phyloP scores from a whole-genome alignment of 179 eudicot genomes.

The Silene coronaria region DNA sequence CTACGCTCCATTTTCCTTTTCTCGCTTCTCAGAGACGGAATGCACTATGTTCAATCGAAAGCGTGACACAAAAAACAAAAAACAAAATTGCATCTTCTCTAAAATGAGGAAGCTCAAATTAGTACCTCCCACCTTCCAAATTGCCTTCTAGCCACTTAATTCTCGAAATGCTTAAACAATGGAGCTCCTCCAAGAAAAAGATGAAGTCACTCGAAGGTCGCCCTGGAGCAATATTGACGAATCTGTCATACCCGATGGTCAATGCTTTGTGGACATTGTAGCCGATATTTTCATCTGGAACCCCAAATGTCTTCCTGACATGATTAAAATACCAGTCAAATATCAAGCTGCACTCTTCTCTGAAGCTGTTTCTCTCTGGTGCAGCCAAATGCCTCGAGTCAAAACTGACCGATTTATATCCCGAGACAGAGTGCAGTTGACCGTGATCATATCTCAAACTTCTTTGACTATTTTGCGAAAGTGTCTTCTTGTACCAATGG shows the following conservation, averaged over 20 bases:
- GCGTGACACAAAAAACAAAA: no score
- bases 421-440: no score
- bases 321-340: slow-evolving; percentile 28
- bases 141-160: slow-evolving; percentile 19
- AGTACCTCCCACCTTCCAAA: slow-evolving; percentile 1
- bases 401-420: background rate
- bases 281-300: slow-evolving; percentile 16
- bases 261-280: slow-evolving; percentile 22
- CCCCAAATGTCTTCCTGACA: slow-evolving; percentile 27
- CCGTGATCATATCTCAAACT: background rate
- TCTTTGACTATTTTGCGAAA: background rate
- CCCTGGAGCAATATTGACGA: slow-evolving; percentile 17
- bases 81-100: background rate
- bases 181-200: slow-evolving; percentile 35
- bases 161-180: slow-evolving; percentile 24
- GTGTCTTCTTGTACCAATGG: background rate
- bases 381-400: background rate
- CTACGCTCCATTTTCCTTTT: no score
- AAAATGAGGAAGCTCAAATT: background rate
- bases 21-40: no score
- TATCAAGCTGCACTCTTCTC: slow-evolving; percentile 27
- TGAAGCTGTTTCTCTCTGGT: slow-evolving; percentile 2
- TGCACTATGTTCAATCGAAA: no score
- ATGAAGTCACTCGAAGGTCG: slow-evolving; percentile 24
- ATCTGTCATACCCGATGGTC: slow-evolving; percentile 25